Conservation (phyloP, 2,329 filamentous ascomycete species). For the Botrytis fabae region DNA sequence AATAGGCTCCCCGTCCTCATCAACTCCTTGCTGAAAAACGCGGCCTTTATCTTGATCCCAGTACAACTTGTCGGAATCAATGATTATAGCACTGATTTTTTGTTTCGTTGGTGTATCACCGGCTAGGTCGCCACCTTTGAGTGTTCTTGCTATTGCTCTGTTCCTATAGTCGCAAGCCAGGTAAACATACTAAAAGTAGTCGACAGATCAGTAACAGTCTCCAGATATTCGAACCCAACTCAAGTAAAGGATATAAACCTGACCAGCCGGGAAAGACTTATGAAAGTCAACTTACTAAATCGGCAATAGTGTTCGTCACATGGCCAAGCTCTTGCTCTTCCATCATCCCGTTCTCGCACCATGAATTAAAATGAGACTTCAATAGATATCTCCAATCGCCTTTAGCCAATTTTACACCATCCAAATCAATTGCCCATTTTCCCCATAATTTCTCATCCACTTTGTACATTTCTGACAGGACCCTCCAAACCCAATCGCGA, state of each 20-base stretch:
- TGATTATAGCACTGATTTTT: neutral
- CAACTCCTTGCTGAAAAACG: fast-evolving
- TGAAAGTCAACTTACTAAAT: slow-evolving; percentile 4
- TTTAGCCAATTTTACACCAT: neutral
- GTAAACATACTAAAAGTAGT: neutral
- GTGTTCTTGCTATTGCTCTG: slow-evolving; percentile 6
- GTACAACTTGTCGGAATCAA: slow-evolving; percentile 5
- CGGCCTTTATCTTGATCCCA: neutral
- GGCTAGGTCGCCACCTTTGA: slow-evolving; percentile 5
- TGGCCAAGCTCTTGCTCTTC: neutral
- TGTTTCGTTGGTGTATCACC: neutral
- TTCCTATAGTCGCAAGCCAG: slow-evolving; percentile 13
- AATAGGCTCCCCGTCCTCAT: neutral
- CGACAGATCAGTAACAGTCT: neutral
- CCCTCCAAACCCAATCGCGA: neutral
- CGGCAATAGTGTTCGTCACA: neutral
- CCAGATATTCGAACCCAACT: neutral
- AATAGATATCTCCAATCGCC: neutral
- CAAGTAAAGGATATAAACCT: neutral
- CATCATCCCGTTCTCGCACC: fast-evolving
- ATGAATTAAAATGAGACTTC: neutral
- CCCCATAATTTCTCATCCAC: neutral
- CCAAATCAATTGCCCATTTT: slow-evolving; percentile 5
- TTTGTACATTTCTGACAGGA: slow-evolving; percentile 5
- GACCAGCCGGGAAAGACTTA: neutral